Conservation (phyloP, 495 filamentous ascomycete species). For the Immersiella caudata region DNA sequence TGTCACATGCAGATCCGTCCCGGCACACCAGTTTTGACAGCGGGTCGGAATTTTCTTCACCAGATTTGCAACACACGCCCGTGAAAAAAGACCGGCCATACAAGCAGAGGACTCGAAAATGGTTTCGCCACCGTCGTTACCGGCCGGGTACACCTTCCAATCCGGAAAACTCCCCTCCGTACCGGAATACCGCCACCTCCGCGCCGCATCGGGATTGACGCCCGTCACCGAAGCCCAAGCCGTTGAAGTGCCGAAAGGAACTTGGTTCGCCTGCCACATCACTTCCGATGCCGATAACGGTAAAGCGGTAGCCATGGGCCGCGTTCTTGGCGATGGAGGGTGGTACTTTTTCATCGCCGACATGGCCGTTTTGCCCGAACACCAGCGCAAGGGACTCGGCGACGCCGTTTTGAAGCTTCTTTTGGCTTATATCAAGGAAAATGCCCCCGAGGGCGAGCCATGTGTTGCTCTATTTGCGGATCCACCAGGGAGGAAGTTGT, state of each 20-base stretch:
- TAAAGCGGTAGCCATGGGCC: constrained; percentile 50
- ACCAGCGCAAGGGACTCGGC: constrained; percentile 55
- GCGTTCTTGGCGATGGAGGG: constrained; percentile 56
- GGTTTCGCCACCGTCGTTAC: neutral
- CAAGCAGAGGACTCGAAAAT: neutral
- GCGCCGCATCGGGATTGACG: constrained; percentile 40
- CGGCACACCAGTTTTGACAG: neutral
- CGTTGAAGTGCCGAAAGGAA: constrained; percentile 36
- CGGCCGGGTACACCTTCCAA: constrained; percentile 16
- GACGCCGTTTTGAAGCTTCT: constrained; percentile 49
- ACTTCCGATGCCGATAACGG: constrained; percentile 32
- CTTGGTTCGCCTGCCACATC: constrained; percentile 50
- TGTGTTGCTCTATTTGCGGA: constrained; percentile 55
- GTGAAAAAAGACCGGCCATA: neutral
- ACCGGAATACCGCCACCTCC: constrained; percentile 44
- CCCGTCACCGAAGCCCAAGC: constrained; percentile 45
- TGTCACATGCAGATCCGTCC: constrained; percentile 1
- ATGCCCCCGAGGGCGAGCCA: constrained; percentile 42
- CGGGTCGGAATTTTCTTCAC: neutral
- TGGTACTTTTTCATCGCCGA: constrained; percentile 59
- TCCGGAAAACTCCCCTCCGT: constrained; percentile 40
- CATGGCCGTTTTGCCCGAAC: constrained; percentile 52
- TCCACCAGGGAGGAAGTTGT: constrained; percentile 47
- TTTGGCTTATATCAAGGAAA: constrained; percentile 42
- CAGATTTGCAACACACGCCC: neutral